Base-by-base conservation (phyloP, 805 yeast species). In the Kuraishia molischiana region DNA sequence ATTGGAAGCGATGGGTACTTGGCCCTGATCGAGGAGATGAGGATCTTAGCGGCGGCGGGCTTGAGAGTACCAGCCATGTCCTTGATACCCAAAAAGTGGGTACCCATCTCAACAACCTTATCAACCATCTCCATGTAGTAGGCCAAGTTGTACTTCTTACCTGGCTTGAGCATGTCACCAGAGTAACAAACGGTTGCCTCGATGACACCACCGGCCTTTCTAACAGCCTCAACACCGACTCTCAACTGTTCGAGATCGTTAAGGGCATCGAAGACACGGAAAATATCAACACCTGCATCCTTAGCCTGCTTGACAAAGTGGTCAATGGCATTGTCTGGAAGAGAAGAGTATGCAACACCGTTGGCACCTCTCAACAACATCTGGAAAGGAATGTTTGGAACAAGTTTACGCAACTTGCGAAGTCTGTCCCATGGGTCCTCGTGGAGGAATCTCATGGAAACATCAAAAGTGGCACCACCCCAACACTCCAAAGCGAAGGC, bases 401-500 rank as follows among this genome's bases (percentile, higher is more conserved):
- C 97, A 41, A 82, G 72, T 53, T 73, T 73, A 64, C 98, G 78
- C 62, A 92, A 69, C 62, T 77, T 74, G 61, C 95, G 77, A 61
- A 92, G 73, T 64, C 99, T 79, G 42, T 75, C 95, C 99, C 99
- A 92, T 48, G 99, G 99, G 61, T 89, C 97, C 70, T 92, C 99
- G 62, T 90, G 86, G 54, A 92, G 72, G 74, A 92, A 92, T 64
- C 99, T 79, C 97, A 92, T 89, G 39, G 95, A 83, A 39, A 92
- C 99, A 57, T 92, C 99, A 53, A 92, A 92, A 29, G 99, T 92
- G 39, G 99, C 99, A 65, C 99, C 99, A 66, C 99, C 99, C 99
- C 99, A 92, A 70, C 98, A 92, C 67, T 92, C 99, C 39, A 92
- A 69, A 15, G 99, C 92, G 61, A 87, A 92, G 3, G 95, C 95